Percentiles rank a stretch among this genome's conserved stretches.
These are phyloP conservation scores for Suillus subalutaceus DNA, from an alignment of 768 basidiomycete species.

Conservation along the genomic window DNA sequence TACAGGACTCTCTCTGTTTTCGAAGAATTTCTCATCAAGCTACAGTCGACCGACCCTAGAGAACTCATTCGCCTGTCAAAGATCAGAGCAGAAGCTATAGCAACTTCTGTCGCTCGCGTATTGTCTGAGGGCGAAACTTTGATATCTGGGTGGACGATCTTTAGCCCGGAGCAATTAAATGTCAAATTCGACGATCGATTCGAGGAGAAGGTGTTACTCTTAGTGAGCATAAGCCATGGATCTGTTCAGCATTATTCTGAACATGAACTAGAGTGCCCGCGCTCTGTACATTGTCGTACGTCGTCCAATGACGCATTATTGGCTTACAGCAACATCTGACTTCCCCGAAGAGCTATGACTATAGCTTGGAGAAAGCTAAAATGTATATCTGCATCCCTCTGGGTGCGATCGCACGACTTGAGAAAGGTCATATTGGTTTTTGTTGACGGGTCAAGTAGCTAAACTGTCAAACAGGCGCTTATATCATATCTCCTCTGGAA, in stretches of 20 bases:
- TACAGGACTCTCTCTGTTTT: slow-evolving; percentile 87
- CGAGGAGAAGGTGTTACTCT: slow-evolving; percentile 90
- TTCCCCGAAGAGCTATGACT: slow-evolving; percentile 75
- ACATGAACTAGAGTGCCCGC: slow-evolving; percentile 30
- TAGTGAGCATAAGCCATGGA: slow-evolving; percentile 56
- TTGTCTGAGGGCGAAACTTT: slow-evolving; percentile 76
- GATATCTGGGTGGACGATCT: slow-evolving; percentile 88
- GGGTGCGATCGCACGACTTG: slow-evolving; percentile 73
- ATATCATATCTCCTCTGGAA: slow-evolving; percentile 92
- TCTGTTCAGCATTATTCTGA: slow-evolving; percentile 8
- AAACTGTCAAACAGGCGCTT: slow-evolving; percentile 63
- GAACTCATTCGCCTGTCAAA: slow-evolving; percentile 87
- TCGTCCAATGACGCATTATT: background rate
- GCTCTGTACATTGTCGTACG: slow-evolving; percentile 83
- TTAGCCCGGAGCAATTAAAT: slow-evolving; percentile 80
- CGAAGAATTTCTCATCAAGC: slow-evolving; percentile 87
- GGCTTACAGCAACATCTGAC: background rate
- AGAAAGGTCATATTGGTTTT: slow-evolving; percentile 59
- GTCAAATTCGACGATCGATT: slow-evolving; percentile 74
- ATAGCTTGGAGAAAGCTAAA: slow-evolving; percentile 89
- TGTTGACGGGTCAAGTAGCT: background rate
- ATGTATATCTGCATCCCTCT: slow-evolving; percentile 89
- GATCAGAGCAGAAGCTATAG: slow-evolving; percentile 90
- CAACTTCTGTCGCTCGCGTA: slow-evolving; percentile 80
- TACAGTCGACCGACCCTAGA: slow-evolving; percentile 90